phyloP scores from a whole-genome alignment of 2,329 filamentous ascomycete genomes.

The Fusarium phyllophilum region DNA sequence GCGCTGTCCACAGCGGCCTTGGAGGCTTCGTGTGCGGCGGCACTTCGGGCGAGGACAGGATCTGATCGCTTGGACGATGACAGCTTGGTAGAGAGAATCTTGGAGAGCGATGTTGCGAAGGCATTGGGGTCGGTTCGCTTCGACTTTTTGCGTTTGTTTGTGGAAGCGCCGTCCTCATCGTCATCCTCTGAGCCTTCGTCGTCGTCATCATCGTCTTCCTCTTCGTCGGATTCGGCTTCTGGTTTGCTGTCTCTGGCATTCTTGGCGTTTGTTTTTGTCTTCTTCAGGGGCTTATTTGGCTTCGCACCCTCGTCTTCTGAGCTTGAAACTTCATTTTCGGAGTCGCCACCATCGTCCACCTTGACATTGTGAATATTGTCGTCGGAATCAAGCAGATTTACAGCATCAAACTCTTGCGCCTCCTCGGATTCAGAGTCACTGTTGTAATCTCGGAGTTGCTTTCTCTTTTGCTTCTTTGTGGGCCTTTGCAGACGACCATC shows the following conservation, averaged over 20 bases:
- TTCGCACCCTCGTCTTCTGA: slow-evolving; percentile 50
- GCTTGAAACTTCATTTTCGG: slow-evolving; percentile 50
- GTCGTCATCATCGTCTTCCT: slow-evolving; percentile 37
- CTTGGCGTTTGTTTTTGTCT: slow-evolving; percentile 44
- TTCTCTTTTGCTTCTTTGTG: slow-evolving; percentile 63
- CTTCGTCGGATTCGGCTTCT: slow-evolving; percentile 37
- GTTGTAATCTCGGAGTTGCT: slow-evolving; percentile 59
- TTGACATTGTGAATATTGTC: slow-evolving; percentile 65
- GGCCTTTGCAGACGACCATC: slow-evolving; percentile 52
- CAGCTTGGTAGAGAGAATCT: slow-evolving; percentile 91
- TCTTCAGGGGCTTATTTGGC: slow-evolving; percentile 45
- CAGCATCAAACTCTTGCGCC: slow-evolving; percentile 58
- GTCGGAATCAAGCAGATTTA: slow-evolving; percentile 67
- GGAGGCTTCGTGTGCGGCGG: slow-evolving; percentile 76
- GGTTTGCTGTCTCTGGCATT: slow-evolving; percentile 38
- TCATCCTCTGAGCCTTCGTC: slow-evolving; percentile 50
- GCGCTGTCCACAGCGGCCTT: slow-evolving; percentile 78
- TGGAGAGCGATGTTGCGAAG: slow-evolving; percentile 92
- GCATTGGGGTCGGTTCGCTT: slow-evolving; percentile 93
- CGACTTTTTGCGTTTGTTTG: slow-evolving; percentile 61
- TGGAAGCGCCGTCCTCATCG: slow-evolving; percentile 49
- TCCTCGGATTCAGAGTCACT: slow-evolving; percentile 62
- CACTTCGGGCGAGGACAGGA: slow-evolving; percentile 89
- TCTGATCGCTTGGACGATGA: slow-evolving; percentile 83
- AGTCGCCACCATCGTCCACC: slow-evolving; percentile 60